A percentile compares a stretch with the other conserved stretches of the same genome.
Conservation (phyloP, 208 protist genomes). For the Angomonas desouzai region DNA sequence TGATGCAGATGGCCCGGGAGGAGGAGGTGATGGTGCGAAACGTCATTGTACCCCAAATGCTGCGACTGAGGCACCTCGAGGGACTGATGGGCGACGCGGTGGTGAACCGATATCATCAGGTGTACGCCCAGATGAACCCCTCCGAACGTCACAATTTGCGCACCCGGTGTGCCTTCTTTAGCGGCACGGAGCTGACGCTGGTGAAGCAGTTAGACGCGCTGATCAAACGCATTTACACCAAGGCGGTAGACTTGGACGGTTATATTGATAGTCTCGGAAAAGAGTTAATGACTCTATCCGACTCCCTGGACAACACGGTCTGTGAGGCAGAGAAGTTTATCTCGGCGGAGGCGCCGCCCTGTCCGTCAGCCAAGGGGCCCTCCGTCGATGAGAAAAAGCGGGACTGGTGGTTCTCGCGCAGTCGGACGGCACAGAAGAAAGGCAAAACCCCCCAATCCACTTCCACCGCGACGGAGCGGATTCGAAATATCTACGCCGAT, state of each 20-base stretch:
- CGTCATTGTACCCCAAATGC: constrained; percentile 27
- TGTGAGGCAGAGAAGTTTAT: not conserved
- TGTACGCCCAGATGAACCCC: constrained; percentile 22
- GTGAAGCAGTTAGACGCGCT: constrained; percentile 26
- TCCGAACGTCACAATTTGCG: constrained; percentile 26
- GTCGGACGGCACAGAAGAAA: not conserved
- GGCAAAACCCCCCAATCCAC: not conserved
- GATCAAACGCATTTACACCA: constrained; percentile 27
- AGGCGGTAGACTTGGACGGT: constrained; percentile 17
- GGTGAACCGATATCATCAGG: constrained; percentile 36
- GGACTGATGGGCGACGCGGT: constrained; percentile 38
- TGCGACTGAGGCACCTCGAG: constrained; percentile 26
- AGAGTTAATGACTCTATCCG: constrained; percentile 21
- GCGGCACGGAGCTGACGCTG: constrained; percentile 31
- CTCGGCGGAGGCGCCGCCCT: not conserved
- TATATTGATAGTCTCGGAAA: constrained; percentile 19
- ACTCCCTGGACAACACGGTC: constrained; percentile 16
- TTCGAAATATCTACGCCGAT: constrained; percentile 17
- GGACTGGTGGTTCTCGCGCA: not conserved
- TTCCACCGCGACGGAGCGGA: constrained; percentile 10
- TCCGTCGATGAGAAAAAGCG: not conserved
- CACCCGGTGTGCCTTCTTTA: constrained; percentile 21
- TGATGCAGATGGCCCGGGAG: constrained; percentile 18
- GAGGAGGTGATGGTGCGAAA: constrained; percentile 26
- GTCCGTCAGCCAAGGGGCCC: constrained; percentile 5